phyloP scores from a whole-genome alignment of 106 monocot species.

The Apostasia ramifera region DNA sequence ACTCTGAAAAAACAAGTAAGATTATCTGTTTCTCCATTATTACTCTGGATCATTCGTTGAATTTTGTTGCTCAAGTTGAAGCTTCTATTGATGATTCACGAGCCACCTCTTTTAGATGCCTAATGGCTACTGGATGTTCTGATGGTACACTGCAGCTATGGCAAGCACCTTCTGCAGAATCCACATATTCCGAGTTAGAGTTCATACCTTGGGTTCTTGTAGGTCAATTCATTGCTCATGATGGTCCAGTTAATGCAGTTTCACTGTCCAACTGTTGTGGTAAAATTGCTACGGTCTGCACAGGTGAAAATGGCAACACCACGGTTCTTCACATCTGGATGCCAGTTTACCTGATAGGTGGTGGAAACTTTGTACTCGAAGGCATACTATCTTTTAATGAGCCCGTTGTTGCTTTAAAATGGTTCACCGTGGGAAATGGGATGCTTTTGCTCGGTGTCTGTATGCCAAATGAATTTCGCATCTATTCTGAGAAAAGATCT shows the following conservation, averaged over 20 bases:
- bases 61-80: constrained; percentile 12
- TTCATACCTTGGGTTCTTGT: constrained; percentile 58
- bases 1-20: constrained; percentile 14
- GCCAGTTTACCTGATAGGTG: constrained; percentile 36
- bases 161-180: constrained; percentile 36
- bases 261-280: constrained; percentile 59
- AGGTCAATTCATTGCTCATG: constrained; percentile 62
- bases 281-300: constrained; percentile 62
- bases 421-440: constrained; percentile 76
- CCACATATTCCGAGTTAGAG: constrained; percentile 17
- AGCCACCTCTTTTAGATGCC: constrained; percentile 22
- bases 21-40: constrained; percentile 47
- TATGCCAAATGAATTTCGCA: constrained; percentile 52
- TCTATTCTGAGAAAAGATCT: constrained; percentile 62
- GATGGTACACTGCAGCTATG: constrained; percentile 87
- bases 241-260: constrained; percentile 54
- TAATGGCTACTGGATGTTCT: constrained; percentile 72
- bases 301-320: constrained; percentile 16
- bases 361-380: constrained; percentile 78
- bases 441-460: constrained; percentile 71
- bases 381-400: constrained; percentile 43
- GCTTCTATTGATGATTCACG: constrained; percentile 10
- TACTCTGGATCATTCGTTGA: constrained; percentile 20
- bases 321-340: constrained; percentile 72
- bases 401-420: constrained; percentile 51